Evolutionary conservation across 2,329 filamentous ascomycete genomes (phyloP), one percentile per base, ranked within the genome.

Genomic region (Aschersonia sp.): DNA sequence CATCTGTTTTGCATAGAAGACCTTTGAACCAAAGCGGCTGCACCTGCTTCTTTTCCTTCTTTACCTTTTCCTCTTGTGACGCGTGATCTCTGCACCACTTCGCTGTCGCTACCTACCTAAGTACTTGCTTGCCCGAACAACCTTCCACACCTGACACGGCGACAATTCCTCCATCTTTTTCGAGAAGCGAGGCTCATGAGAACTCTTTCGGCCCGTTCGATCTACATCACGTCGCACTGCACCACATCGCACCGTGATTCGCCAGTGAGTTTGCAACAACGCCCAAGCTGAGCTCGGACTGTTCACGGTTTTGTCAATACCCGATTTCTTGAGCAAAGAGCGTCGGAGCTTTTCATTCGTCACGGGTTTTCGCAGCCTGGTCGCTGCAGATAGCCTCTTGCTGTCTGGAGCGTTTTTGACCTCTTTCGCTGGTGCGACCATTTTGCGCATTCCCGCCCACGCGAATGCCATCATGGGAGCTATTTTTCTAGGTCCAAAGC

Each of bases 401-500:
- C 35, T 38, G 35, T 38, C 35, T 38, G 35, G 35, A 9, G 12
- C 35, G 35, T 12, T 12, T 2, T 38, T 12, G 3, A 38, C 12
- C 35, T 38, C 12, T 7, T 12, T 9, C 35, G 35, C 35, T 7
- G 7, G 35, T 7, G 35, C 35, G 35, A 38, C 4, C 12, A 38
- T 12, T 12, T 12, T 38, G 35, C 3, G 7, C 7, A n/a, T 30
- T 10, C 28, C 20, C 41, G 28, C 41, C 4, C 5, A 12, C 12
- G 40, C 45, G 12, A 40, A 46, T 38, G 35, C 9, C 20, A 35
- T 12, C 31, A 32, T 70, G 66, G 67, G 65, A 59, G 62, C 61
- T 47, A 65, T 59, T 54, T 56, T 69, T 51, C 58, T 64, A 32
- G 57, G 61, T 49, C 55, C 67, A 29, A 50, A 53, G 44, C 70